phyloP scores from a whole-genome alignment of 2,329 filamentous ascomycete genomes.

The Botrytis cinerea region DNA sequence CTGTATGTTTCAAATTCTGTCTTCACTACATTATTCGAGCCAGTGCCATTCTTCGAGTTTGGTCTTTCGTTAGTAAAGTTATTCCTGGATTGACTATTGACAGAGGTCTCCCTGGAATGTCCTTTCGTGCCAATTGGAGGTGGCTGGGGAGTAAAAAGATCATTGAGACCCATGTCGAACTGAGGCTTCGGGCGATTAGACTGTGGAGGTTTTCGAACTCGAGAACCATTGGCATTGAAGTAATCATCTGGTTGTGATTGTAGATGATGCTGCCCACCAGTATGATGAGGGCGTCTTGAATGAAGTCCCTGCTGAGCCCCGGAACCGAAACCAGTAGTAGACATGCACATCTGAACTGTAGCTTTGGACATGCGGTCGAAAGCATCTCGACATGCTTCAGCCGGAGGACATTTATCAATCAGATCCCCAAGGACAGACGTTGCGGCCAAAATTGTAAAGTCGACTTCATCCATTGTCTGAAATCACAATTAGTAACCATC shows the following conservation, averaged over 20 bases:
- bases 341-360: conserved; percentile 92
- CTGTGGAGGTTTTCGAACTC: conserved; percentile 19
- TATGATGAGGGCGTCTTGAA: conserved; percentile 30
- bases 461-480: conserved; percentile 89
- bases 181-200: conserved; percentile 36
- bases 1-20: conserved; percentile 27
- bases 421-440: conserved; percentile 91
- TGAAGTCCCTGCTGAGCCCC: conserved; percentile 36
- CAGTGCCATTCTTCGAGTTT: conserved; percentile 3
- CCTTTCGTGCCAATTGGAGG: background rate
- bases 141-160: conserved; percentile 32
- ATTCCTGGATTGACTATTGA: background rate
- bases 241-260: conserved; percentile 26
- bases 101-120: conserved; percentile 3
- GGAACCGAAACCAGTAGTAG: conserved; percentile 55
- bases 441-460: conserved; percentile 90
- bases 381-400: conserved; percentile 90
- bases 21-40: conserved; percentile 23
- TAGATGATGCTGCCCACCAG: conserved; percentile 24
- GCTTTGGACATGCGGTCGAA: conserved; percentile 95
- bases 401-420: conserved; percentile 91
- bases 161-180: conserved; percentile 42
- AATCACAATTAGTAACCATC: conserved; percentile 21
- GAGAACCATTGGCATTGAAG: conserved; percentile 29
- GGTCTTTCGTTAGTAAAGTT: conserved; percentile 7